phyloP scores from a whole-genome alignment of 805 yeast genomes.

The Lachancea fermentati region DNA sequence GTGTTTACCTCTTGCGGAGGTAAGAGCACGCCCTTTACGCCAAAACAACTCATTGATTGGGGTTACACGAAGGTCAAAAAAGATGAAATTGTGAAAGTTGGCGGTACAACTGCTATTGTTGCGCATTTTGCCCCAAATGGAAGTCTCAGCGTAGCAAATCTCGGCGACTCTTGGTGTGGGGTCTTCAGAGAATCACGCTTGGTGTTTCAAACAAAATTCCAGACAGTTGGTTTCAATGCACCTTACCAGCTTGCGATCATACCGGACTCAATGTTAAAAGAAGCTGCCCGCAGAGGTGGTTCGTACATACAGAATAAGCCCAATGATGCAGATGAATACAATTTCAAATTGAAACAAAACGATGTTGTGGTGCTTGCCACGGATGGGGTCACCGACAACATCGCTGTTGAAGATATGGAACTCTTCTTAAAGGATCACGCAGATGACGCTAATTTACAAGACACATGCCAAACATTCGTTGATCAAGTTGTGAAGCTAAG shows the following conservation, averaged over 20 bases:
- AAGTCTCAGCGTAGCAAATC: constrained; percentile 58
- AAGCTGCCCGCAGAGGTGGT: constrained; percentile 50
- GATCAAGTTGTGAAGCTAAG: constrained; percentile 62
- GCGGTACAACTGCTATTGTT: constrained; percentile 89
- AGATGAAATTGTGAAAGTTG: constrained; percentile 67
- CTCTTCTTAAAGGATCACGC: constrained; percentile 52
- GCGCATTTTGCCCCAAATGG: constrained; percentile 60
- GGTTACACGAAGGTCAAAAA: constrained; percentile 52
- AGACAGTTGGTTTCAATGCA: constrained; percentile 84
- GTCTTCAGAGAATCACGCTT: constrained; percentile 64
- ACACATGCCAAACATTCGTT: constrained; percentile 53
- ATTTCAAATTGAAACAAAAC: constrained; percentile 57
- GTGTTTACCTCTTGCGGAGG: constrained; percentile 12
- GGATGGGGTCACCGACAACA: constrained; percentile 90
- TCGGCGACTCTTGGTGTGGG: constrained; percentile 96
- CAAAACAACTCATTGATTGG: constrained; percentile 43
- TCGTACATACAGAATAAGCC: constrained; percentile 71
- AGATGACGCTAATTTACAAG: constrained; percentile 35
- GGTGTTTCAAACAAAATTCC: constrained; percentile 63
- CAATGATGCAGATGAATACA: constrained; percentile 56
- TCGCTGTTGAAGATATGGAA: constrained; percentile 66
- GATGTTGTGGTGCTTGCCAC: constrained; percentile 85
- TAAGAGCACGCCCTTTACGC: constrained; percentile 25
- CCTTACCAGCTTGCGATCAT: constrained; percentile 87
- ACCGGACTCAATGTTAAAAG: constrained; percentile 53